phyloP scores from a whole-genome alignment of 805 yeast genomes.

The Yueomyces sinensis region DNA sequence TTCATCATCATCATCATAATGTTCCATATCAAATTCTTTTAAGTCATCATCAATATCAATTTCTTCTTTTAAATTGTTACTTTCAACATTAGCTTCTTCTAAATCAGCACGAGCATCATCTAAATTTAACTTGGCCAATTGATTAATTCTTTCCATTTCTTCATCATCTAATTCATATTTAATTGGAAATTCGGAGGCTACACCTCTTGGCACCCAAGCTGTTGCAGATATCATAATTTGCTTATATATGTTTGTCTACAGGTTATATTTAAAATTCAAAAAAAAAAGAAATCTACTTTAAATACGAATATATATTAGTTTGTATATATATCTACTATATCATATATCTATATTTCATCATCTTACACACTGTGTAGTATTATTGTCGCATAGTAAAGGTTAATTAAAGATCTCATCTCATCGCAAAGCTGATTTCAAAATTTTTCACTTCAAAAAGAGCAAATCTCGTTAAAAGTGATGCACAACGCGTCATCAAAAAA shows the following conservation, averaged over 20 bases:
- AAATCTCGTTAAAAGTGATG: too few species aligned
- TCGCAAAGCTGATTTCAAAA: too few species aligned
- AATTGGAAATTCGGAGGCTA: conserved; percentile 84
- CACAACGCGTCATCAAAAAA: too few species aligned
- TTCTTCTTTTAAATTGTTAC: conserved; percentile 32
- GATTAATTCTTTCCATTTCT: conserved; percentile 82
- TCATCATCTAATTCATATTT: conserved; percentile 79
- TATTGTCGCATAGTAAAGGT: too few species aligned
- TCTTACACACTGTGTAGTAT: too few species aligned
- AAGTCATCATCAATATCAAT: conserved; percentile 68
- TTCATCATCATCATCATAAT: conserved; percentile 58
- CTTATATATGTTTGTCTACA: conserved; percentile 1
- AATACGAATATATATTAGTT: not conserved
- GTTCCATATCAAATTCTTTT: conserved; percentile 76
- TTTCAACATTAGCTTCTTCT: conserved; percentile 16
- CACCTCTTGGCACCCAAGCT: conserved; percentile 94
- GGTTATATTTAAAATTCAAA: too few species aligned
- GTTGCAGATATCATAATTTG: conserved; percentile 72
- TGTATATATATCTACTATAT: too few species aligned
- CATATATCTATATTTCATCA: too few species aligned
- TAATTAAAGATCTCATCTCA: too few species aligned
- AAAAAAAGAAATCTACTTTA: too few species aligned
- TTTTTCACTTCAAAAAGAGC: too few species aligned
- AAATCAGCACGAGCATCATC: conserved; percentile 61
- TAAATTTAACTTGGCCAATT: conserved; percentile 72